Evolutionary conservation across 176 grass and related monocot genomes (phyloP).

Genomic region (Echinochloa phyllopogon): DNA sequence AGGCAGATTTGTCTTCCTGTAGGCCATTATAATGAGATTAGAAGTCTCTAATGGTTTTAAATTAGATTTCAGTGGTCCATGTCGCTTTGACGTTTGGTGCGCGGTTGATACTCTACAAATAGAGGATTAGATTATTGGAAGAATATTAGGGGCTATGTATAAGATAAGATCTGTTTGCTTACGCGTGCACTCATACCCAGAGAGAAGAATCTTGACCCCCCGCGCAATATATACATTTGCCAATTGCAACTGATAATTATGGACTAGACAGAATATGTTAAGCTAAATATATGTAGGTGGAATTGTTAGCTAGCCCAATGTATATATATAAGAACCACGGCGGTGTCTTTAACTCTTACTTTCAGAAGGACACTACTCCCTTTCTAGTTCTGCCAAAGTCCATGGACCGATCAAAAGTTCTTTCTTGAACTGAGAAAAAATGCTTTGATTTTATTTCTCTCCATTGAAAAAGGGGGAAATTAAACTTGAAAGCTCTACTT

Average conservation of each 20-base stretch:
- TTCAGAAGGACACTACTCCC: not conserved
- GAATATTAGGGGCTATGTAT: slow-evolving; percentile 39
- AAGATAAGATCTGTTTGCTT: slow-evolving; percentile 47
- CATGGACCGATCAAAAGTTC: not conserved
- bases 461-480: not conserved
- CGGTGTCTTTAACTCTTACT: not conserved
- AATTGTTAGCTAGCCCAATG: not conserved
- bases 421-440: not conserved
- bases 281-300: not conserved
- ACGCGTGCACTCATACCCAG: slow-evolving; percentile 44
- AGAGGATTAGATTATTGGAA: slow-evolving; percentile 36
- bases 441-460: not conserved
- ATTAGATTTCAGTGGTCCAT: slow-evolving; percentile 49
- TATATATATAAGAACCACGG: not conserved
- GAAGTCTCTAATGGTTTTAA: slow-evolving; percentile 58
- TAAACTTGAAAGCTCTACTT: not conserved
- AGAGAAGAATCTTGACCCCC: slow-evolving; percentile 52
- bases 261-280: slow-evolving; percentile 3
- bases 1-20: slow-evolving; percentile 49
- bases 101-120: slow-evolving; percentile 32
- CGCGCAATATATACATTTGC: not conserved
- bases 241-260: slow-evolving; percentile 7
- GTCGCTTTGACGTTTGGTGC: slow-evolving; percentile 39
- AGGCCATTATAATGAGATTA: slow-evolving; percentile 42
- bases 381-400: slow-evolving; percentile 11